Conservation (phyloP, 1,284 basidiomycete species). For the Entoloma clypeatum region DNA sequence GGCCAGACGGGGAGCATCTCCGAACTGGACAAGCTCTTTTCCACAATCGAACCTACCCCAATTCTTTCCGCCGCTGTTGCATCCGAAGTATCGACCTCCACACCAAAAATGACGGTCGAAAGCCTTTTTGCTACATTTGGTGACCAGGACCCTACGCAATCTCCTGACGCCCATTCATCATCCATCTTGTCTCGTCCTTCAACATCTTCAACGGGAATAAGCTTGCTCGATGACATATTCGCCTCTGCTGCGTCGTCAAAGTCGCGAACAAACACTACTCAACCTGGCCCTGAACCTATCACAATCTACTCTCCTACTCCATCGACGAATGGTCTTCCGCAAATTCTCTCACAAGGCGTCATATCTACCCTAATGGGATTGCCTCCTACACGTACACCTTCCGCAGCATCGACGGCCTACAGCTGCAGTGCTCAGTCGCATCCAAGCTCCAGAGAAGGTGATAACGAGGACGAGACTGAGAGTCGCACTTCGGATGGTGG, state of each 20-base stretch:
- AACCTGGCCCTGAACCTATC: constrained; percentile 8
- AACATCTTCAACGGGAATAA: constrained; percentile 26
- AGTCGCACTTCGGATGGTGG: constrained; percentile 15
- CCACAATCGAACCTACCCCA: constrained; percentile 41
- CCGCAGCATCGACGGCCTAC: constrained; percentile 41
- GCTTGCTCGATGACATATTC: constrained; percentile 31
- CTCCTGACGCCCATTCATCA: constrained; percentile 5
- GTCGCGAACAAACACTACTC: constrained; percentile 9
- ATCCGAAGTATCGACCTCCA: constrained; percentile 12
- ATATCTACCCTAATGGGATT: constrained; percentile 55
- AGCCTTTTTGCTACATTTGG: constrained; percentile 29
- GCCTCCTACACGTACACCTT: constrained; percentile 47
- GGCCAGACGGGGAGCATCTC: constrained; percentile 36
- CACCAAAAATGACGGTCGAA: constrained; percentile 27
- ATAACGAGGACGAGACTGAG: constrained; percentile 55
- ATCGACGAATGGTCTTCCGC: constrained; percentile 34
- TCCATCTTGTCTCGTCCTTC: constrained; percentile 7
- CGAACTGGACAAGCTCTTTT: constrained; percentile 61
- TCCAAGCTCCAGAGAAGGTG: constrained; percentile 52
- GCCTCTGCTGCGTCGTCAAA: constrained; percentile 19
- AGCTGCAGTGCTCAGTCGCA: constrained; percentile 39
- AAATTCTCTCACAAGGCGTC: constrained; percentile 62
- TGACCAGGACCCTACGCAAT: constrained; percentile 15
- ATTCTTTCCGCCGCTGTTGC: constrained; percentile 14
- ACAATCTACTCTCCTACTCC: constrained; percentile 35